Evolutionary conservation across 2,329 filamentous ascomycete genomes (phyloP).

Genomic region (Pseudogymnoascus sp.): DNA sequence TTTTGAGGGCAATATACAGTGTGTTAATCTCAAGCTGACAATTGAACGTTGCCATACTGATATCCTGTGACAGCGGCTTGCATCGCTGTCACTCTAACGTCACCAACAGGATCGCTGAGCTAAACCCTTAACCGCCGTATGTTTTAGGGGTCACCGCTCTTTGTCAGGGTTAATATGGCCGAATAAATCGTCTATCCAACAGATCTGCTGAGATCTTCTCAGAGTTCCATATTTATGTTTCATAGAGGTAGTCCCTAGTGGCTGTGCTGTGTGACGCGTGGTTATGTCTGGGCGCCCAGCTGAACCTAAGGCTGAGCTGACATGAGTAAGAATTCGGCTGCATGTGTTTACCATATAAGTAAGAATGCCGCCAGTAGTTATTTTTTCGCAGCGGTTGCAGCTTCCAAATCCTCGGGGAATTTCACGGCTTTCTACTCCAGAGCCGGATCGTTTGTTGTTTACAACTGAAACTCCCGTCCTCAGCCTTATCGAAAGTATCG

Average conservation of each 20-base stretch:
- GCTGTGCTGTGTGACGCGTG: background rate
- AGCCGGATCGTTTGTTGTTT: background rate
- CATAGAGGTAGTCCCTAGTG: background rate
- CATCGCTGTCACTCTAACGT: no score
- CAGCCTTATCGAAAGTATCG: constrained; percentile 5
- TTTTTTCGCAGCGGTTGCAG: background rate
- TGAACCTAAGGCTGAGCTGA: background rate
- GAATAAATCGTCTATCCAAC: background rate
- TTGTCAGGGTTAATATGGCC: background rate
- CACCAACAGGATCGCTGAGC: background rate
- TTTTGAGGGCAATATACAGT: no score
- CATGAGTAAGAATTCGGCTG: background rate
- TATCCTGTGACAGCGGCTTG: background rate
- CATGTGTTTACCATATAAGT: background rate
- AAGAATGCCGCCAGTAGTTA: background rate
- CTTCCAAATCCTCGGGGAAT: background rate
- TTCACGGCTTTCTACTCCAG: background rate
- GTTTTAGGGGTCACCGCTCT: background rate
- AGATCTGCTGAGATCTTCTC: background rate
- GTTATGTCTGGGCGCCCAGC: background rate
- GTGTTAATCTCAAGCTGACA: no score
- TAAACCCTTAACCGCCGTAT: background rate
- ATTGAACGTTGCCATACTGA: background rate
- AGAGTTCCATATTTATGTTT: background rate
- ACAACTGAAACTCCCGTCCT: background rate